These are phyloP conservation scores for Fusarium temperatum DNA, from an alignment of 2,329 filamentous ascomycete species.

Conservation along the genomic window DNA sequence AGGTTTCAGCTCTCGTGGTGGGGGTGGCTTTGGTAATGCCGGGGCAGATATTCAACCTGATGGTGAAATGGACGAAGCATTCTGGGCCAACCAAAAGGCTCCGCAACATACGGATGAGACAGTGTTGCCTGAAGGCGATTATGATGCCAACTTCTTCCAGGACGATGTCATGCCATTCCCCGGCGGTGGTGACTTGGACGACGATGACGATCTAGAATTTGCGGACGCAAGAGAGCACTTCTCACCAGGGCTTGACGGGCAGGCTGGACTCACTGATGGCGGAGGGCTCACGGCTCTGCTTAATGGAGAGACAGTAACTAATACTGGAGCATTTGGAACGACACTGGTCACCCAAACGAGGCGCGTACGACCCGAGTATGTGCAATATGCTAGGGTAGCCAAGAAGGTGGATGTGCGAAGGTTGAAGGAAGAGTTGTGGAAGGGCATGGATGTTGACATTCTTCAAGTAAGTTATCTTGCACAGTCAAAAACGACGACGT, in stretches of 20 bases:
- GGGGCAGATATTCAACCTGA: conserved; percentile 64
- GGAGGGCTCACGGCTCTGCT: conserved; percentile 62
- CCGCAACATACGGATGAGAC: conserved; percentile 62
- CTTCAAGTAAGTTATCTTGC: conserved; percentile 55
- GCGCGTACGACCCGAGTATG: conserved; percentile 71
- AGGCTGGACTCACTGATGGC: conserved; percentile 55
- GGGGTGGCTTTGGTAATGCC: conserved; percentile 53
- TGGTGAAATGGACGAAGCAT: conserved; percentile 91
- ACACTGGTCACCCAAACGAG: conserved; percentile 73
- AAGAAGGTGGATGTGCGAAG: conserved; percentile 77
- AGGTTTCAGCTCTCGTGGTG: conserved; percentile 55
- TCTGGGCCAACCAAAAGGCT: conserved; percentile 83
- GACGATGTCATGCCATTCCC: conserved; percentile 80
- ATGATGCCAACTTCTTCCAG: conserved; percentile 97
- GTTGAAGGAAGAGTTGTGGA: conserved; percentile 77
- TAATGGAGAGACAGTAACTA: conserved; percentile 59
- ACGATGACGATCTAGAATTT: conserved; percentile 77
- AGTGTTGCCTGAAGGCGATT: conserved; percentile 75
- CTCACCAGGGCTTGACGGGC: conserved; percentile 69
- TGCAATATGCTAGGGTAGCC: conserved; percentile 74
- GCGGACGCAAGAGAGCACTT: conserved; percentile 84
- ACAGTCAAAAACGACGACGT: neutral
- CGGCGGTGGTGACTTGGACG: conserved; percentile 65
- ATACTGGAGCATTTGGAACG: conserved; percentile 67
- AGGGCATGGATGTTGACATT: conserved; percentile 67